These are phyloP conservation scores for Cyberlindnera maritima DNA, from an alignment of 805 yeast genomes.

Conservation along the genomic window DNA sequence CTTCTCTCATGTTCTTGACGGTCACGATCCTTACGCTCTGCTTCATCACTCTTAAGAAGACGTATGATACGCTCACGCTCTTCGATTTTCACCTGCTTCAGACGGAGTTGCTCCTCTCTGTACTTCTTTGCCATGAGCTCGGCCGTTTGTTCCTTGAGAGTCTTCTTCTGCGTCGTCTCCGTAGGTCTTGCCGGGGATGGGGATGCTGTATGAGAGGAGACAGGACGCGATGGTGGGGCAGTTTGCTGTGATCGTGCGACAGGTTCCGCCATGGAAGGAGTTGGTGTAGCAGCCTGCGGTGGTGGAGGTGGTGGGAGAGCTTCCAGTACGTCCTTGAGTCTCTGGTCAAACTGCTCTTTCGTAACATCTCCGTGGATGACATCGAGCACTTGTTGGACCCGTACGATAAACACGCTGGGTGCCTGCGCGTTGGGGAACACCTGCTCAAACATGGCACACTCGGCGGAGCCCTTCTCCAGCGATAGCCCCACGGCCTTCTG, in stretches of 20 bases:
- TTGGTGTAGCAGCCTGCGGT: constrained; percentile 4
- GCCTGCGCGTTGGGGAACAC: constrained; percentile 49
- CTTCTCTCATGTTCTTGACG: constrained; percentile 23
- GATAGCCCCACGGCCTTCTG: constrained; percentile 39
- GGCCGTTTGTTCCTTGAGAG: constrained; percentile 41
- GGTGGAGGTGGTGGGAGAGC: background rate
- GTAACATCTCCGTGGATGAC: constrained; percentile 35
- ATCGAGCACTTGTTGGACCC: constrained; percentile 44
- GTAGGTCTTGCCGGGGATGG: background rate
- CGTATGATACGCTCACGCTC: constrained; percentile 57
- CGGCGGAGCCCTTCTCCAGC: constrained; percentile 39
- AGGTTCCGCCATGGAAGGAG: background rate
- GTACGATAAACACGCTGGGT: constrained; percentile 60
- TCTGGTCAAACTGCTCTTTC: constrained; percentile 28
- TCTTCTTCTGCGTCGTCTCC: constrained; percentile 8
- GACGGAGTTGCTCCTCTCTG: constrained; percentile 36
- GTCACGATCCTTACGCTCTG: constrained; percentile 36
- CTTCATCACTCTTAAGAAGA: constrained; percentile 50
- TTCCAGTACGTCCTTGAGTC: constrained; percentile 22
- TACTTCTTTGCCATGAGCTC: constrained; percentile 37
- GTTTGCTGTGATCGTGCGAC: background rate
- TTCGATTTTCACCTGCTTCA: constrained; percentile 36
- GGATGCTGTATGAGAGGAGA: constrained; percentile 3
- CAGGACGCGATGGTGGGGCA: constrained; percentile 12
- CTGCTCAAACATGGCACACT: constrained; percentile 48